These are phyloP conservation scores for Chaetomium strumarium DNA, from an alignment of 2,329 filamentous ascomycete genomes.

Conservation along the genomic window DNA sequence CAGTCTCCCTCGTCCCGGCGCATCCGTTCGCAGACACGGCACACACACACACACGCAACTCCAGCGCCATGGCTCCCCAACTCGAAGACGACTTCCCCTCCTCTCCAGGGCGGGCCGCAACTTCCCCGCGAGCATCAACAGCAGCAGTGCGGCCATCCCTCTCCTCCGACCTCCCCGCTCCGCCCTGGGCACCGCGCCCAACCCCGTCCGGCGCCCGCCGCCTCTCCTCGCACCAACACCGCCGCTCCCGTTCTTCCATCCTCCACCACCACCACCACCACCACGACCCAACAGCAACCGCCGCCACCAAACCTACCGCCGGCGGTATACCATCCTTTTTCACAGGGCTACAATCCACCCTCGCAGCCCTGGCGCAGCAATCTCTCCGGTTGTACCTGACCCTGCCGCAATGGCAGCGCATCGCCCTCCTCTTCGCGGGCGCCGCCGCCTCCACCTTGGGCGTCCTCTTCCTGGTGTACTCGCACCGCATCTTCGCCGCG, in stretches of 20 bases:
- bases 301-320: background rate
- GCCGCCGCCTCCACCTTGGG: constrained; percentile 48
- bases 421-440: constrained; percentile 45
- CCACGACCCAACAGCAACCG: too few species aligned
- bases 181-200: constrained; percentile 9
- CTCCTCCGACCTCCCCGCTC: background rate
- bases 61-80: background rate
- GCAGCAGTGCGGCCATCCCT: background rate
- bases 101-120: background rate
- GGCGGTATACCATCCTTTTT: background rate
- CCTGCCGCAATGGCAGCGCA: constrained; percentile 15
- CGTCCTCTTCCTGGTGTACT: constrained; percentile 70
- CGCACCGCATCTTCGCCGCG: constrained; percentile 70
- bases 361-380: background rate
- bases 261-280: background rate
- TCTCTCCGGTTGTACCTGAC: constrained; percentile 13
- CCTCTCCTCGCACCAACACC: constrained; percentile 14
- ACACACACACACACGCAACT: background rate
- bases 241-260: background rate
- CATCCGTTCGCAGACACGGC: background rate
- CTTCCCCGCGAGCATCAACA: background rate
- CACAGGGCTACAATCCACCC: constrained; percentile 1
- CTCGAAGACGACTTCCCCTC: background rate
- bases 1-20: background rate
- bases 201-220: constrained; percentile 8